Evolutionary conservation across 192 early-diverging fungal genomes (phyloP).

Genomic region (Mortierella antarctica): DNA sequence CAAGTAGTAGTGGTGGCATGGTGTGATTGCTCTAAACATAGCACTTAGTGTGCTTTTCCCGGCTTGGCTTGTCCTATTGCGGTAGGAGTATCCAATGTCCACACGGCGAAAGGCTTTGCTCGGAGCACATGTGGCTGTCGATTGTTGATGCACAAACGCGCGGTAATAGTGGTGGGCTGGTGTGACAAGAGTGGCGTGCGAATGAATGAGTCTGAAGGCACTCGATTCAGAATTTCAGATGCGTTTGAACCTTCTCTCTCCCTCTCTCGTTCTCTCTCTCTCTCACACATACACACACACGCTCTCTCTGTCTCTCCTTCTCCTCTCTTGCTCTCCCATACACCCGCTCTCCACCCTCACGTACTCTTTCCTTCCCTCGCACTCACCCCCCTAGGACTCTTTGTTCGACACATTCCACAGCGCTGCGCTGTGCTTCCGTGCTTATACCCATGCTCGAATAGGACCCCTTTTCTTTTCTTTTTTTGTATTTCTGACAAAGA

Average conservation of each 20-base stretch:
- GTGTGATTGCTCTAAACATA: neutral
- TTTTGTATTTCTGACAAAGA: too few relatives aligned
- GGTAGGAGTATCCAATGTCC: neutral
- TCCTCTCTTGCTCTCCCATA: neutral
- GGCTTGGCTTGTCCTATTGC: neutral
- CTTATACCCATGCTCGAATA: too few relatives aligned
- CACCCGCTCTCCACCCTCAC: neutral
- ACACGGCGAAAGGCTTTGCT: neutral
- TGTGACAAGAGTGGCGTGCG: too few relatives aligned
- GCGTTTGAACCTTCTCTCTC: neutral
- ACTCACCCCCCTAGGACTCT: too few relatives aligned
- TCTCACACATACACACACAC: neutral
- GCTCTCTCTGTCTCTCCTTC: neutral
- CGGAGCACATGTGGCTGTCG: too few relatives aligned
- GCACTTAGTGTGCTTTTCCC: neutral
- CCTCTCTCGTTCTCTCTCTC: neutral
- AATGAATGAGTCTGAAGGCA: neutral
- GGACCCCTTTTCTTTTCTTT: too few relatives aligned
- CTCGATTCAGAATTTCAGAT: neutral
- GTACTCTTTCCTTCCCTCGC: neutral
- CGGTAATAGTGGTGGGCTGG: too few relatives aligned
- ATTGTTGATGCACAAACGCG: too few relatives aligned
- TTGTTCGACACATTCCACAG: too few relatives aligned
- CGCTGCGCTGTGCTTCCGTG: too few relatives aligned
- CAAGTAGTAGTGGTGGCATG: neutral